These are phyloP conservation scores for Rhytidiadelphus loreus DNA, from an alignment of 225 moss, liverwort and hornwort genomes.

Conservation along the genomic window DNA sequence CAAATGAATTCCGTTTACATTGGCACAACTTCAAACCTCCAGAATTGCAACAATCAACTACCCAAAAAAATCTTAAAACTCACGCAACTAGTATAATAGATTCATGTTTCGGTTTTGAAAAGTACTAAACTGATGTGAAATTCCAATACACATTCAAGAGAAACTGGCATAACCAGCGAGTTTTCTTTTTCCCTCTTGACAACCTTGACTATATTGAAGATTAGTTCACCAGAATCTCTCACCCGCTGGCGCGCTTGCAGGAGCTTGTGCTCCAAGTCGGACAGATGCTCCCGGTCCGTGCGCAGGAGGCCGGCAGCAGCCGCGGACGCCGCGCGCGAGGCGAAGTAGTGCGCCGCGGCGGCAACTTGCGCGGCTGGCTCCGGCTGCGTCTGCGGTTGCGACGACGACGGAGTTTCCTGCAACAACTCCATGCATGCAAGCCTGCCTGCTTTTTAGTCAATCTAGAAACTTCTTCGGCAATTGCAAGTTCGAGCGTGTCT, in stretches of 20 bases:
- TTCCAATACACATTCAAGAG: not conserved
- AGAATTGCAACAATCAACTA: too few species aligned
- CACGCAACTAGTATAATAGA: not conserved
- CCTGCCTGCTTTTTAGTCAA: not conserved
- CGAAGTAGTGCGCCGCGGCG: slow-evolving; percentile 15
- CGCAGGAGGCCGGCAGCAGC: slow-evolving; percentile 3
- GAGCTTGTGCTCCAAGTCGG: slow-evolving; percentile 55
- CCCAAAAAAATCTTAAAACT: not conserved
- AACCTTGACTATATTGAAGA: not conserved
- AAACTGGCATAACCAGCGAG: not conserved
- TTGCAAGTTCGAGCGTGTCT: not conserved
- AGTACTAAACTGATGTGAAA: not conserved
- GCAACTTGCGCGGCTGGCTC: not conserved
- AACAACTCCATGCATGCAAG: not conserved
- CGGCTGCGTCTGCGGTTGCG: not conserved
- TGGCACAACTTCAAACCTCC: not conserved
- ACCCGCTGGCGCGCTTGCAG: slow-evolving; percentile 57
- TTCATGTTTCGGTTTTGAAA: not conserved
- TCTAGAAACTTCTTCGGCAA: not conserved
- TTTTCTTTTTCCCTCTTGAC: not conserved
- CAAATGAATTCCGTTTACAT: too few species aligned
- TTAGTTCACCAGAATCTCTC: not conserved
- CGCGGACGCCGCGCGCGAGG: not conserved
- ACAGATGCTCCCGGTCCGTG: slow-evolving; percentile 45
- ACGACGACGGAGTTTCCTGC: not conserved